Evolutionary conservation across 2,329 filamentous ascomycete species (phyloP), one percentile per base, ranked within the genome.

Genomic region (Aspergillus sp.): DNA sequence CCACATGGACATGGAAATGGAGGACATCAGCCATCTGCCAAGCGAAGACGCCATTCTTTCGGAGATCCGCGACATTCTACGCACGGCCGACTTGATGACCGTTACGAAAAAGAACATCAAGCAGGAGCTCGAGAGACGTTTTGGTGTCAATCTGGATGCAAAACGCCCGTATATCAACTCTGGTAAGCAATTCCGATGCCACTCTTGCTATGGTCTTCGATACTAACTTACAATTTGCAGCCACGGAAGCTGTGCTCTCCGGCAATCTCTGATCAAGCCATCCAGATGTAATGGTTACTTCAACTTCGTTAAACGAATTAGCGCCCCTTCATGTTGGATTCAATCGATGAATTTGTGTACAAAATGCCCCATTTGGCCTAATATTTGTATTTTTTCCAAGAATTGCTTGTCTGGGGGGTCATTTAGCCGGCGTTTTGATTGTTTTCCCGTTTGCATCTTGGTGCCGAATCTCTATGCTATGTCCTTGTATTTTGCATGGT

Each of bases 21-120:
- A 85, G 6, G 89, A 90, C 68, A 82, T 96, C 66, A 82, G 84
- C 7, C 86, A 88, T 56, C 77, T 97, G 70, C 95, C 95, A 0
- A 90, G 83, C 61, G 95, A 99, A 66, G 95, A 99, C 70, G 89
- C 91, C 11, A 82, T 99, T 50, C 80, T 99, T 61, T 88, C 91
- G 0, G 95, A 99, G 82, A 99, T 99, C 67, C 86, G 95, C 51
- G 92, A 97, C 70, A 96, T 99, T 62, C 80, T 99, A 61, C 85
- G 88, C 66, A 96, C 89, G 12, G 93, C 92, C 2, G 95, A 99
- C 77, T 79, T 99, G 70, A 99, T 99, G 95, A 93, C 86, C 4
- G 91, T 99, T 44, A 99, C 95, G 64, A 99, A 99, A 86, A 99
- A 99, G 86, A 91, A 90, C 68, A 90, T 99, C 77, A 98, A 98